A percentile compares a stretch with the other conserved stretches of the same genome.
These are phyloP conservation scores for Protomyces lactucae-debilis DNA, from an alignment of 1,139 yeast genomes.

Conservation along the genomic window DNA sequence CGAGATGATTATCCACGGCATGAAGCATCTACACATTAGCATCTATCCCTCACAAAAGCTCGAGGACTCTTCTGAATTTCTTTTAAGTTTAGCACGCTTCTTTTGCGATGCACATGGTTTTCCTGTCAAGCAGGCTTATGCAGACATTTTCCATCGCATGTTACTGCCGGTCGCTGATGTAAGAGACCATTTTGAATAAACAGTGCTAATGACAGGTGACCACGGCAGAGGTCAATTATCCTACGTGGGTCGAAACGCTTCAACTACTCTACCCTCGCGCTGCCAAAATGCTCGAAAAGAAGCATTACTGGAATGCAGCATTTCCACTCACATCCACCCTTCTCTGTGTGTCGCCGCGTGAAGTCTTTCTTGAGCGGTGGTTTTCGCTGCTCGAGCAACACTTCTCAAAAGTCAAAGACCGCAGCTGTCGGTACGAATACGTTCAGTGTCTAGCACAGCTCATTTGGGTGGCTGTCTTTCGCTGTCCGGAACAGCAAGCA, in stretches of 20 bases:
- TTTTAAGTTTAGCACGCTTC: constrained; percentile 79
- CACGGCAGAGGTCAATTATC: constrained; percentile 94
- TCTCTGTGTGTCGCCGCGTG: constrained; percentile 75
- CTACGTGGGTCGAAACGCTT: constrained; percentile 86
- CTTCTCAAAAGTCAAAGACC: constrained; percentile 49
- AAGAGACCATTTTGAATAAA: background rate
- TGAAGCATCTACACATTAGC: constrained; percentile 73
- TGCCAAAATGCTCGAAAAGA: constrained; percentile 43
- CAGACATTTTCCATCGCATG: constrained; percentile 72
- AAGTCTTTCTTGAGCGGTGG: constrained; percentile 75
- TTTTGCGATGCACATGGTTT: constrained; percentile 63
- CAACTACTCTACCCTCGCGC: constrained; percentile 56
- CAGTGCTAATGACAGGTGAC: constrained; percentile 43
- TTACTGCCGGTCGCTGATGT: constrained; percentile 69
- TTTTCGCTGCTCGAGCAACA: constrained; percentile 54
- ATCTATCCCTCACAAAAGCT: constrained; percentile 80
- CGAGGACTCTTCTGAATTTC: constrained; percentile 88
- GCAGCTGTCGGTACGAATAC: constrained; percentile 46
- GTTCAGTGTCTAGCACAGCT: constrained; percentile 66
- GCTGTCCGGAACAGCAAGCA: constrained; percentile 83
- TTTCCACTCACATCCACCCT: constrained; percentile 67
- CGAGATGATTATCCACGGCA: constrained; percentile 77
- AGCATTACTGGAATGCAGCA: constrained; percentile 69
- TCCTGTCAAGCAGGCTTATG: constrained; percentile 63
- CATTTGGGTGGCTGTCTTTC: constrained; percentile 81